Evolutionary conservation across 164 flowering plant species (phyloP).

Genomic region (Berberis vulgaris): DNA sequence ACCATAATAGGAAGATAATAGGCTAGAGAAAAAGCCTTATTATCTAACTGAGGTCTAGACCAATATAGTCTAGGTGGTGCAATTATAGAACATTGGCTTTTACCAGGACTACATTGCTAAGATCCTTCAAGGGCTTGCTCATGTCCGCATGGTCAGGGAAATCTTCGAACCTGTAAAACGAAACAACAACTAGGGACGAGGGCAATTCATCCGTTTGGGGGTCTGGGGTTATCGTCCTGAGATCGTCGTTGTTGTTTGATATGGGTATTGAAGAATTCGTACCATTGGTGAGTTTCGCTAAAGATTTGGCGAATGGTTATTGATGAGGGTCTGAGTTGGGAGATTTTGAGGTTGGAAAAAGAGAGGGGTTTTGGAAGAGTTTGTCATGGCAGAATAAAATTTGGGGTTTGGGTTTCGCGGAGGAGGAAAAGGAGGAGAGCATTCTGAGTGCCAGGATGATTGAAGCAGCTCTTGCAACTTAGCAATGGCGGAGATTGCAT

Average conservation of each 20-base stretch:
- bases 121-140: constrained; percentile 73
- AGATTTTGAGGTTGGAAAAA: constrained; percentile 1
- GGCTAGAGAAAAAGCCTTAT: no score
- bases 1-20: no score
- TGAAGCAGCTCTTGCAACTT: constrained; percentile 9
- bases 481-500: constrained; percentile 22
- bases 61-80: no score
- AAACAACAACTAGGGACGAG: constrained; percentile 61
- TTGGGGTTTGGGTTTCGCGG: constrained; percentile 23
- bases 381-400: neutral
- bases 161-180: constrained; percentile 94
- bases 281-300: constrained; percentile 1
- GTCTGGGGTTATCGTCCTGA: constrained; percentile 1
- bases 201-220: constrained; percentile 8
- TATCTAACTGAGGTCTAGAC: no score
- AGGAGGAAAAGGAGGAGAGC: constrained; percentile 22
- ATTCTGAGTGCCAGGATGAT: constrained; percentile 24
- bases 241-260: neutral
- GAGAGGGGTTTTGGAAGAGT: neutral
- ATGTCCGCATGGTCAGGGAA: constrained; percentile 76
- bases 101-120: constrained; percentile 7
- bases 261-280: constrained; percentile 2
- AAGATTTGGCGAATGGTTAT: constrained; percentile 6
- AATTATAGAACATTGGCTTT: no score
- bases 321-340: constrained; percentile 3